Evolutionary conservation across 352 stramenopile species (phyloP), one percentile per base, ranked within the genome.

Genomic region (Peronospora belbahrii): DNA sequence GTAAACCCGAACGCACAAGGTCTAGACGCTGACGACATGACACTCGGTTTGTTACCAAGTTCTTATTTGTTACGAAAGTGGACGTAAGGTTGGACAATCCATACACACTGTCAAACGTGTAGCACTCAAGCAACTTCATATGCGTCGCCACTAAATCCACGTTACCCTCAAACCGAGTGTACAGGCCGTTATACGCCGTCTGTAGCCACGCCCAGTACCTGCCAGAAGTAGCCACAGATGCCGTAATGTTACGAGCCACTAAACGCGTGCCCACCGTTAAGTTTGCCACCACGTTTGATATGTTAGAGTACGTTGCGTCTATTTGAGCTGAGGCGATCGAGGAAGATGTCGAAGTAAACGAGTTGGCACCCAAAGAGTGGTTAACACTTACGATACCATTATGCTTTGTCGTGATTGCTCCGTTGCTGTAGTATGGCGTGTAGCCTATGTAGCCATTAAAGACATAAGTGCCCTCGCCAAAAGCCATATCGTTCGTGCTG

Each of bases 191-290:
- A 59, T 85, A 85, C 3, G 67, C 71, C 2, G 64, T 71, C 48
- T 75, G 42, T 38, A 85, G 44, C 70, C 74, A 85, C 34, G 67
- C 51, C 74, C 70, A 85, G 59, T 85, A 85, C 11, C 40, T 52
- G 10, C 74, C 74, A n/a, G 59, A 69, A 10, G 70, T 83, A 9
- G 68, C 70, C 19, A 78, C 60, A 2, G 64, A 68, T 28, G 43
- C 54, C 15, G 58, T 73, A 27, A 80, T 38, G 28, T 75, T 63
- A n/a, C 69, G 69, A 22, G 53, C 9, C 23, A 72, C 55, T 1
- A 45, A 65, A 15, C 54, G 58, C 15, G 51, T 56, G 31, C 67
- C 67, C 41, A 77, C 42, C 34, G 56, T 80, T 31, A 80, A 56
- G 54, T 74, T 80, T 53, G 47, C 42, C 31, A 57, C 52, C 6